Evolutionary conservation across 2,329 filamentous ascomycete genomes (phyloP), one percentile per base, ranked within the genome.

Genomic region (Diplodia mutila): DNA sequence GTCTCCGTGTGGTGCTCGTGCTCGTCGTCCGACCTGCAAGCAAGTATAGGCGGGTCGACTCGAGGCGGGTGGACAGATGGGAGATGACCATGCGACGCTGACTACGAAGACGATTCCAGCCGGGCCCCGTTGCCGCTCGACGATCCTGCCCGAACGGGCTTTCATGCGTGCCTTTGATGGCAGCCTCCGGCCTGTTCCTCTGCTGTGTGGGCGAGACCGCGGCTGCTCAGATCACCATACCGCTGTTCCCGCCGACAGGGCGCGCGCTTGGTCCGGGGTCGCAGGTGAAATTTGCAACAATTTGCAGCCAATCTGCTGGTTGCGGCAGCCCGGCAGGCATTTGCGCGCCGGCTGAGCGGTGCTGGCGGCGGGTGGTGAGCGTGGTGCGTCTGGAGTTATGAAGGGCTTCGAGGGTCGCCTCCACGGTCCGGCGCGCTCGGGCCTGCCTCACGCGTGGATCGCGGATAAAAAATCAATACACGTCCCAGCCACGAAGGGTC

Each of bases 391-490:
- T n/a, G 18, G 42, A 51, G 57, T 63, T 51, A 63, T 63, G 59
- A 61, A 61, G 57, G 53, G 29, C 23, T 5, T 12, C 5, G 23
- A 55, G 53, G 29, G 53, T 37, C 55, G 37, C 25, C 57, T 61
- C 57, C 57, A 46, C 57, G 42, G 14, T n/a, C n/a, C n/a, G n/a
- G n/a, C n/a, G 54, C 32, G 57, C 34, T 27, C 57, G 42, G 55
- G 37, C 29, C 29, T 49, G 39, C 16, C 29, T 55, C 29, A 8
- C 8, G 29, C 59, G 59, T 51, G 59, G 59, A 63, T 51, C 59
- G 59, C 59, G 59, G 59, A 63, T 51, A 51, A 63, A 63, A 61
- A 49, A 34, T 61, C 57, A 61, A 63, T 63, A 54, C 51, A 39
- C 37, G 37, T 37, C 18, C 29, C 52, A 61, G 57, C 57, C 57